Conservation (phyloP, 2,329 filamentous ascomycete genomes). For the Trichoderma polysporum region DNA sequence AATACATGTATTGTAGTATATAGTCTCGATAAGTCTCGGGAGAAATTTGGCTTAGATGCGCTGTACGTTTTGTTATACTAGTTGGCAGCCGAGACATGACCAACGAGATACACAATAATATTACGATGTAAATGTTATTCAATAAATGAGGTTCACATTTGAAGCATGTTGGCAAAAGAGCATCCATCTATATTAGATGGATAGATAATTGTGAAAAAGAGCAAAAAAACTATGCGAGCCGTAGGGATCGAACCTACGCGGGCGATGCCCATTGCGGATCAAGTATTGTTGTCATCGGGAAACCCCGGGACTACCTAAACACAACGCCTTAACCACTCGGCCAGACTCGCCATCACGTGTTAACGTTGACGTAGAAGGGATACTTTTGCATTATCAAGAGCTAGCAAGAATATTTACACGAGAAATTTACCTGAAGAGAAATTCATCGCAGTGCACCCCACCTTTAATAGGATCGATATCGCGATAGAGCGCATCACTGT, state of each 20-base stretch:
- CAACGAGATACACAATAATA: not conserved
- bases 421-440: not conserved
- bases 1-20: slow-evolving; percentile 19
- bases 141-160: too few species aligned
- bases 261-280: slow-evolving; percentile 43
- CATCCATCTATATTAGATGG: not conserved
- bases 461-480: not conserved
- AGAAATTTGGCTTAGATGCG: not conserved
- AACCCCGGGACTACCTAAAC: slow-evolving; percentile 44
- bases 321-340: slow-evolving; percentile 59
- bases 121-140: not conserved
- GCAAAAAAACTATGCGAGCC: slow-evolving; percentile 38
- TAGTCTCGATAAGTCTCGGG: not conserved
- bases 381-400: not conserved
- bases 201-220: not conserved
- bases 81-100: not conserved
- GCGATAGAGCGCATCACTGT: not conserved
- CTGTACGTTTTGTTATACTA: slow-evolving; percentile 1
- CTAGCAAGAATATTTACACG: not conserved
- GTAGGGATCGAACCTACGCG: slow-evolving; percentile 55
- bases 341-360: slow-evolving; percentile 41
- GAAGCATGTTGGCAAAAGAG: too few species aligned
- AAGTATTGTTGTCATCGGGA: slow-evolving; percentile 26
- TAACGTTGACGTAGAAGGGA: not conserved
- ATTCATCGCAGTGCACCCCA: not conserved